These are phyloP conservation scores for Venturiaceae sp. DNA, from an alignment of 2,329 filamentous ascomycete genomes.

Conservation along the genomic window DNA sequence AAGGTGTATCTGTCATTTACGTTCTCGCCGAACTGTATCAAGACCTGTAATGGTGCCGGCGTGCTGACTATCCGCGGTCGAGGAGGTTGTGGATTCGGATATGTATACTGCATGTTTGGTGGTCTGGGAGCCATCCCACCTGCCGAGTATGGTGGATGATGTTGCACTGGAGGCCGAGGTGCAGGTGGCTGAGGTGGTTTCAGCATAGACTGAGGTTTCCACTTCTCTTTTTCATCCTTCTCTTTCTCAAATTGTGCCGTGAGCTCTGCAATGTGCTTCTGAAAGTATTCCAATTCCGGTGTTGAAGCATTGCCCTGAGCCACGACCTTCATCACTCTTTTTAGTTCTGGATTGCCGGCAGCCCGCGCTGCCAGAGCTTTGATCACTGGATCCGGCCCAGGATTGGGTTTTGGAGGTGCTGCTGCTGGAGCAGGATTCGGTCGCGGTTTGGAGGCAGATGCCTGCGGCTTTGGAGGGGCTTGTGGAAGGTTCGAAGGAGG, in stretches of 20 bases:
- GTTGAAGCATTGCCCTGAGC: conserved; percentile 64
- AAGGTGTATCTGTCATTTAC: conserved; percentile 67
- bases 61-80: conserved; percentile 33
- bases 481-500: conserved; percentile 7
- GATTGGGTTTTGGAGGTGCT: neutral
- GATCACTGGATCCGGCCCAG: conserved; percentile 62
- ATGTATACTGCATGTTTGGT: neutral
- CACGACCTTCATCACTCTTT: conserved; percentile 75
- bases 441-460: neutral
- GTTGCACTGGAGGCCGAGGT: conserved; percentile 11
- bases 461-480: neutral
- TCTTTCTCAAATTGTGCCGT: conserved; percentile 38
- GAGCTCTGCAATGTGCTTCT: conserved; percentile 71
- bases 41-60: conserved; percentile 22
- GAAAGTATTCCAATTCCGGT: conserved; percentile 65
- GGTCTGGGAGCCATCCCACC: neutral
- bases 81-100: conserved; percentile 20
- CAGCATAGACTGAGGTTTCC: neutral
- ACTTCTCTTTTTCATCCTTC: neutral
- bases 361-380: conserved; percentile 68
- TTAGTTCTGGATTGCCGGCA: conserved; percentile 60
- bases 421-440: neutral
- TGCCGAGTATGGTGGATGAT: neutral
- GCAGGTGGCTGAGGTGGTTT: conserved; percentile 13
- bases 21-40: conserved; percentile 29